phyloP scores from a whole-genome alignment of 169 alveolate species.

The Plasmodium vivax region DNA sequence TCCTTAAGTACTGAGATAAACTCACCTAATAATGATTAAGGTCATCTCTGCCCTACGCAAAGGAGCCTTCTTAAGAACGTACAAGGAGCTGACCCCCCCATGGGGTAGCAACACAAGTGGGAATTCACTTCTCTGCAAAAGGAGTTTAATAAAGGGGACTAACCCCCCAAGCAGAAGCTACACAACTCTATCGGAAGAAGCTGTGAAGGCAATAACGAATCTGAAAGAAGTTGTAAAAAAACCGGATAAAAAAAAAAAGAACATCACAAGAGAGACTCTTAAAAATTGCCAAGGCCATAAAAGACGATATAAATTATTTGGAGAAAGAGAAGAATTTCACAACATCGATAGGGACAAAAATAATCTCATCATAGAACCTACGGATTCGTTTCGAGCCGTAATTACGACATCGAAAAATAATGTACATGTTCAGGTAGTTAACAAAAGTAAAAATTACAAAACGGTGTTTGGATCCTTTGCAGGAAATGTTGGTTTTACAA shows the following conservation, averaged over 20 bases:
- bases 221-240: constrained; percentile 65
- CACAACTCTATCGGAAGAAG: constrained; percentile 71
- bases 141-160: not conserved
- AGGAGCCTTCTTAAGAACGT: not conserved
- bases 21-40: not conserved
- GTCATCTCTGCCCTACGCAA: not conserved
- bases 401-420: constrained; percentile 89
- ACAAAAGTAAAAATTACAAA: constrained; percentile 83
- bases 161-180: not conserved
- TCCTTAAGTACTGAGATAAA: not conserved
- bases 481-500: constrained; percentile 90
- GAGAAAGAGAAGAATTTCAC: constrained; percentile 86
- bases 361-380: constrained; percentile 87
- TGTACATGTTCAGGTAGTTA: constrained; percentile 88
- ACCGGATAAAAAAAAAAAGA: constrained; percentile 70
- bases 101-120: not conserved
- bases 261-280: constrained; percentile 72
- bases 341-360: constrained; percentile 88
- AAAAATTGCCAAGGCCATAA: constrained; percentile 76
- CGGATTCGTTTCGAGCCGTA: constrained; percentile 86
- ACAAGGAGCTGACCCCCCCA: not conserved
- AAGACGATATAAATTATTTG: constrained; percentile 62
- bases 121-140: not conserved
- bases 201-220: constrained; percentile 75
- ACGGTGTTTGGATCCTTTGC: constrained; percentile 88